A percentile compares a stretch with the other conserved stretches of the same genome.
phyloP scores from a whole-genome alignment of 805 yeast species.

The Cyberlindnera veronae region DNA sequence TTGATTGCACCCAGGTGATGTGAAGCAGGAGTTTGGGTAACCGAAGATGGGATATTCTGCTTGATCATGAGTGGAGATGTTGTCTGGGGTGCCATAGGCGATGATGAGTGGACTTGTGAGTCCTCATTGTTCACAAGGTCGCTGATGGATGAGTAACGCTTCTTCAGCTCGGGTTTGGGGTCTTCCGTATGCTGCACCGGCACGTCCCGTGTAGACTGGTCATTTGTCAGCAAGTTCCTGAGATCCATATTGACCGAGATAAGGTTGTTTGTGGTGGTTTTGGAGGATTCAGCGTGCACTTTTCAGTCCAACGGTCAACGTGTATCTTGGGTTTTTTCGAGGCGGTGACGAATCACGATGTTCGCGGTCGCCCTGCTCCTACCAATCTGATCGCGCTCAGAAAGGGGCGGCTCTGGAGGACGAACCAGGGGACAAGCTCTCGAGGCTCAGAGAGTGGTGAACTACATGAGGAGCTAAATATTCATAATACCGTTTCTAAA shows the following conservation, averaged over 20 bases:
- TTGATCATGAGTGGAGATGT: slow-evolving; percentile 14
- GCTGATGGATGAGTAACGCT: slow-evolving; percentile 20
- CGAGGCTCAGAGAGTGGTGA: too few species aligned
- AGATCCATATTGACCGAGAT: slow-evolving; percentile 20
- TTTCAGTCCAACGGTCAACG: too few species aligned
- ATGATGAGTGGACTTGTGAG: slow-evolving; percentile 4
- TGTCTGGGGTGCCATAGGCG: slow-evolving; percentile 4
- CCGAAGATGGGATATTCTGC: not conserved
- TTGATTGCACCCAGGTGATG: slow-evolving; percentile 16
- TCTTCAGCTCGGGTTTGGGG: slow-evolving; percentile 13
- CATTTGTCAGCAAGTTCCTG: slow-evolving; percentile 16
- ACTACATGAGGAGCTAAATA: not conserved
- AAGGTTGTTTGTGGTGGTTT: not conserved
- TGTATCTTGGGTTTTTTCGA: too few species aligned
- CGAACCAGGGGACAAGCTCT: too few species aligned
- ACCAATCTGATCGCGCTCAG: too few species aligned
- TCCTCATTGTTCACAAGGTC: slow-evolving; percentile 20
- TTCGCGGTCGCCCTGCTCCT: too few species aligned
- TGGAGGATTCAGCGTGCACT: not conserved
- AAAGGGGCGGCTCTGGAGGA: too few species aligned
- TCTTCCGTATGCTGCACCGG: too few species aligned
- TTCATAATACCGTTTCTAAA: not conserved
- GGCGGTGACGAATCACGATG: too few species aligned
- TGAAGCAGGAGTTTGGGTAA: slow-evolving; percentile 1
- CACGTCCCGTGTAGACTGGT: slow-evolving; percentile 1